Evolutionary conservation across 2,329 filamentous ascomycete genomes (phyloP).

Genomic region (Fusarium phyllophilum): DNA sequence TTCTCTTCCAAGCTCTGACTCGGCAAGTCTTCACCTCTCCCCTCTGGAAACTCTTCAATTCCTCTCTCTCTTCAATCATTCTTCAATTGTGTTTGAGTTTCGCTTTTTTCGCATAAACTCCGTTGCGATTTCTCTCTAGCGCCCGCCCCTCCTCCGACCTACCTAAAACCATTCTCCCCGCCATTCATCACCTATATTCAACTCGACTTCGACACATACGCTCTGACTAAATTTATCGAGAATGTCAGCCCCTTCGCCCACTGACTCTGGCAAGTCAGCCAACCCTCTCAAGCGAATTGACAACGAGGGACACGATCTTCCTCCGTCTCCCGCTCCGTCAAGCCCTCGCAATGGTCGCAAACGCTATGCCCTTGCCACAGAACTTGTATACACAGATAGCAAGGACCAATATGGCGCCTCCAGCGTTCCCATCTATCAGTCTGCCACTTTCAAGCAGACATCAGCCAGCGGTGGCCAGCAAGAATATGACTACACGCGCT

Average conservation of each 20-base stretch:
- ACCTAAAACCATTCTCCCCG: conserved; percentile 1
- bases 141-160: background rate
- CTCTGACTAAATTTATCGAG: background rate
- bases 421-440: conserved; percentile 97
- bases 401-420: conserved; percentile 98
- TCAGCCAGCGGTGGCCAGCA: conserved; percentile 79
- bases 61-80: conserved; percentile 17
- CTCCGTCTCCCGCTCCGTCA: conserved; percentile 92
- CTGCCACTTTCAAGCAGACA: conserved; percentile 96
- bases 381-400: conserved; percentile 94
- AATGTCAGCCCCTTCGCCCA: conserved; percentile 41
- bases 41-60: conserved; percentile 12
- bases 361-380: conserved; percentile 93
- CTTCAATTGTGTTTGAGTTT: background rate
- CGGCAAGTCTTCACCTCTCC: conserved; percentile 12
- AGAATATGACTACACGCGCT: conserved; percentile 98
- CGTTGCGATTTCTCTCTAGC: background rate
- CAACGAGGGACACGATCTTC: conserved; percentile 84
- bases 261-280: conserved; percentile 47
- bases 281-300: conserved; percentile 71
- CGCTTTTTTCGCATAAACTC: background rate
- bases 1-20: conserved; percentile 25
- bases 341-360: conserved; percentile 83
- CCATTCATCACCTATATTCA: conserved; percentile 2
- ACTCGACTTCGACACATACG: background rate